phyloP scores from a whole-genome alignment of 352 stramenopile species.

The Sclerospora graminicola region DNA sequence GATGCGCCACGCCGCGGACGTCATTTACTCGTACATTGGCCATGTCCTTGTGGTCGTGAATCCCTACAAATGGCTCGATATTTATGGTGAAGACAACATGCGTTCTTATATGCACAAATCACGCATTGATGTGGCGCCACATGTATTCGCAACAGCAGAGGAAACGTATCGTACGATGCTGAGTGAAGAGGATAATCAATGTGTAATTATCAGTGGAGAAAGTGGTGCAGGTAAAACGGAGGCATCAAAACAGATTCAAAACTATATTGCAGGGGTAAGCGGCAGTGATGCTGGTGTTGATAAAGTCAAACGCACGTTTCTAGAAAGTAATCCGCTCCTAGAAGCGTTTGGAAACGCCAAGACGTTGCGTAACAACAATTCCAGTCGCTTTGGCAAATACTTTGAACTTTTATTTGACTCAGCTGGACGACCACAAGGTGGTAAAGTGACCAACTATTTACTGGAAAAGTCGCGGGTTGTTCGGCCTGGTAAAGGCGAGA shows the following conservation, averaged over 20 bases:
- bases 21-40: constrained; percentile 86
- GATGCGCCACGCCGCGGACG: constrained; percentile 71
- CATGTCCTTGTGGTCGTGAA: constrained; percentile 84
- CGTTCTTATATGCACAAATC: constrained; percentile 73
- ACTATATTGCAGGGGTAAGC: constrained; percentile 81
- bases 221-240: constrained; percentile 82
- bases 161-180: constrained; percentile 85
- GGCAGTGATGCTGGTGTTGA: constrained; percentile 70
- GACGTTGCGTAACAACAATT: constrained; percentile 93
- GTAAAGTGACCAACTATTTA: constrained; percentile 88
- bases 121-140: constrained; percentile 78
- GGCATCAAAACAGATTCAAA: constrained; percentile 86
- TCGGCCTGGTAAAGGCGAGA: constrained; percentile 73
- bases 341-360: constrained; percentile 96
- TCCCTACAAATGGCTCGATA: constrained; percentile 87
- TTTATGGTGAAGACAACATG: constrained; percentile 80
- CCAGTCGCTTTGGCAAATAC: constrained; percentile 92
- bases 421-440: constrained; percentile 62
- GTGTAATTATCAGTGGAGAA: constrained; percentile 85
- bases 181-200: constrained; percentile 85
- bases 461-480: constrained; percentile 89
- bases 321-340: constrained; percentile 92
- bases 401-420: constrained; percentile 92
- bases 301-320: constrained; percentile 84
- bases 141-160: constrained; percentile 82